Evolutionary conservation across 73 alveolate species (phyloP), one percentile per base, ranked within the genome.

Genomic region (Tetrahymena elliotti): DNA sequence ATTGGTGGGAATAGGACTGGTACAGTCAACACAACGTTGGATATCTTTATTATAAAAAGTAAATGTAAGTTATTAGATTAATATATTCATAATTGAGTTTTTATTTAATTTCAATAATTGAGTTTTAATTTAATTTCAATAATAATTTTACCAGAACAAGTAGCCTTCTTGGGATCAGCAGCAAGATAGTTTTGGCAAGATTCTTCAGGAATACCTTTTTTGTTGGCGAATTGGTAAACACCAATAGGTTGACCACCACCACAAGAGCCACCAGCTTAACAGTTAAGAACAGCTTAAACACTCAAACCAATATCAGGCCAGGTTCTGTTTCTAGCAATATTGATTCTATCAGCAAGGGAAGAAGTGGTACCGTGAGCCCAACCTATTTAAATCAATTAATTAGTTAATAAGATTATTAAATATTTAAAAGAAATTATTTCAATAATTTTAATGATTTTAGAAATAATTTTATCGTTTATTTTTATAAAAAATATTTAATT

Each of bases 291-390:
- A n/a, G 84, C 96, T 93, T 97, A 97, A 38, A 97, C 97, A 31
- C 97, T 84, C 35, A 97, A 95, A 41, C 96, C 95, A 39, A 96
- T 96, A 83, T 95, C 97, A 22, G 99, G 97, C 52, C 52, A 94
- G 13, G 93, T 54, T 84, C 93, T 93, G 38, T 68, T 95, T 97
- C 95, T 96, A 84, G 97, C 53, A 93, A 97, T 97, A 94, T 97
- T 97, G 97, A 97, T 95, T 97, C 99, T 95, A 84, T 97, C 99
- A 93, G 99, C 98, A 41, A 97, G 97, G 11, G 98, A 94, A 15
- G 98, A 94, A 52, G 99, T 97, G 1, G 98, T 53, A 31, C 98
- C 99, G 93, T 96, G 98, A 93, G 99, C 98, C 99, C 99, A 97
- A 96, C 99, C 97, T 37, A 97, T 95, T 98, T 98, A 84, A 27